Conservation (phyloP, 73 alveolate genomes). For the Paramecium pentaurelia region DNA sequence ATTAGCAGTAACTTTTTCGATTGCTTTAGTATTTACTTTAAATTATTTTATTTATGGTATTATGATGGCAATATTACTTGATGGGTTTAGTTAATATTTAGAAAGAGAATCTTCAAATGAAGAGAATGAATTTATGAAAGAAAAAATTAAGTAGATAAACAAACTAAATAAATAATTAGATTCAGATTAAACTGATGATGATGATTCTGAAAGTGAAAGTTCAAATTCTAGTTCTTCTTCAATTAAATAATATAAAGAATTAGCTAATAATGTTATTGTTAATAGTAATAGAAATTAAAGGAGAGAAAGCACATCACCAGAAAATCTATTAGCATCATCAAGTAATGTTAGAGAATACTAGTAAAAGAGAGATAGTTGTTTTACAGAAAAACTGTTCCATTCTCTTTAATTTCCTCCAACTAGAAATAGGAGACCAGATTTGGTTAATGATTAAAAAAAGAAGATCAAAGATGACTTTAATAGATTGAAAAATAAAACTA, state of each 20-base stretch:
- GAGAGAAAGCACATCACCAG: conserved; percentile 11
- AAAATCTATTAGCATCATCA: neutral
- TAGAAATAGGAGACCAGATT: neutral
- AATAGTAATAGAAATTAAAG: neutral
- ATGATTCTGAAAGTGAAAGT: neutral
- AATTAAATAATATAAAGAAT: neutral
- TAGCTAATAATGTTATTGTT: neutral
- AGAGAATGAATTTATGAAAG: neutral
- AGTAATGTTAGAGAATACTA: neutral
- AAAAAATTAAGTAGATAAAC: neutral
- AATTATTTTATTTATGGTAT: conserved; percentile 13
- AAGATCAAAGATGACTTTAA: neutral
- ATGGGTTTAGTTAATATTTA: neutral
- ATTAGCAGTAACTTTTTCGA: neutral
- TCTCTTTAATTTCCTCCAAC: neutral
- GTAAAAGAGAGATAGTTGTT: neutral
- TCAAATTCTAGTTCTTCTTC: neutral
- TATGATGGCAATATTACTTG: neutral
- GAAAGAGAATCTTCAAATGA: conserved; percentile 7
- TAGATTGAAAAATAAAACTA: neutral
- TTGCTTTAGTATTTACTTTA: neutral
- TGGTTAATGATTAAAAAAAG: neutral
- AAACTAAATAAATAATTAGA: neutral
- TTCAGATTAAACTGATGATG: neutral
- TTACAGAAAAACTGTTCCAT: neutral